Base-by-base conservation (phyloP, 768 basidiomycete genomes). In the Saitozyma podzolica region DNA sequence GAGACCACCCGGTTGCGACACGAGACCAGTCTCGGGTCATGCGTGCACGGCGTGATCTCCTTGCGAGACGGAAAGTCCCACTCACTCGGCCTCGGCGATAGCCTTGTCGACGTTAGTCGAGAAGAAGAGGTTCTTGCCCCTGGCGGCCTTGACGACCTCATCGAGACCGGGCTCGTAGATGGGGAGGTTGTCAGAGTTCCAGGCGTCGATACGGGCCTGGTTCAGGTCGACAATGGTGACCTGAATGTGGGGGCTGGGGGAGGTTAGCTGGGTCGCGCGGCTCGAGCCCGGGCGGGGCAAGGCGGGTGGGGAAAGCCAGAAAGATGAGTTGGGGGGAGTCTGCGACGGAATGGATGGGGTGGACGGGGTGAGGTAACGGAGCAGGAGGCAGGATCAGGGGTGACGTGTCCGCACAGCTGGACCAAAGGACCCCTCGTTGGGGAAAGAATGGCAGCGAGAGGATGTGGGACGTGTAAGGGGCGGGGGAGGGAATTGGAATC, bases 211-310 rank as follows among this genome's bases (percentile, higher is more conserved):
- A 64, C 96, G 89, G 62, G 88, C 84, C 78, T 93, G 84, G 85
- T 98, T 98, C 71, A 99, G 85, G 81, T 99, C 96, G 74, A 98
- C 96, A 73, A 99, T 99, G 73, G 93, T 99, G 77, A 99, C 95
- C 50, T 82, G 82, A 81, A 97, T 91, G 76, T 94, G 85, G 54
- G 93, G 91, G 79, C 75, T 77, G 62, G 3, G 63, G 29, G 29
- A 29, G 29, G 29, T 29, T 5, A 29, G 29, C 29, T 29, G 41
- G 54, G 43, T 16, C 3, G 29, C n/a, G 4, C 43, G 29, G 19
- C 19, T 3, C 50, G 50, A 52, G 29, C 29, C 29, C 8, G n/a
- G 19, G 50, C 19, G 51, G 56, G 41, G 56, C 9, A 16, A 19
- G 45, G 29, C 16, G 39, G 50, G 20, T 8, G 40, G 11, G 9